Percentiles rank a stretch among this genome's conserved stretches.
Evolutionary conservation across 441 rosid genomes (phyloP).

Genomic region (Brassica hybrid): DNA sequence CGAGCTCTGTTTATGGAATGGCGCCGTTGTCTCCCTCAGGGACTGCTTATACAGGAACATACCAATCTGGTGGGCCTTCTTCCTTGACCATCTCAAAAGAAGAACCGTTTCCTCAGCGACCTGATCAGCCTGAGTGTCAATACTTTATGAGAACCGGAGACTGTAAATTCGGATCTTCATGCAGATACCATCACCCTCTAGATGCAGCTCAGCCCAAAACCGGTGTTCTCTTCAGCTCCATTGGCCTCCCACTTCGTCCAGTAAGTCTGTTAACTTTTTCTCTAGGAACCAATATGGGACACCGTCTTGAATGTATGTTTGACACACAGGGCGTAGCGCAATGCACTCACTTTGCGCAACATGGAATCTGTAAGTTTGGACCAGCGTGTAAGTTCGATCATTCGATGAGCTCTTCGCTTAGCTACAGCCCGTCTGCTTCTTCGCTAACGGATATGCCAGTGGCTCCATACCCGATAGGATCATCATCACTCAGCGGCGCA

Average conservation of each 20-base stretch:
- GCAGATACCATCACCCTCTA: constrained; percentile 91
- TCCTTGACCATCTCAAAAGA: constrained; percentile 67
- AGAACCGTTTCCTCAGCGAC: constrained; percentile 76
- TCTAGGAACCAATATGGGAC: background rate
- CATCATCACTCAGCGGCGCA: constrained; percentile 75
- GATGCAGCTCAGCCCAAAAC: constrained; percentile 58
- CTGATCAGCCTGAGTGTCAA: constrained; percentile 90
- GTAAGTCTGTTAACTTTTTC: constrained; percentile 50
- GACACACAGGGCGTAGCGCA: constrained; percentile 72
- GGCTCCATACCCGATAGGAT: constrained; percentile 80
- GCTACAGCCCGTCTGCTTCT: constrained; percentile 96
- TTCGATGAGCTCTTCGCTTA: constrained; percentile 63
- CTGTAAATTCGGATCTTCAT: constrained; percentile 88
- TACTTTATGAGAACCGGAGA: constrained; percentile 90
- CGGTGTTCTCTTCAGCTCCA: constrained; percentile 57
- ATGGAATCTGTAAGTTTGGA: constrained; percentile 90
- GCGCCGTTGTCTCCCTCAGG: constrained; percentile 73
- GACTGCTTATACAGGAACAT: constrained; percentile 68
- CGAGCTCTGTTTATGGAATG: constrained; percentile 69
- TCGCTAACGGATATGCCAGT: constrained; percentile 92
- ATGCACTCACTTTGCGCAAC: constrained; percentile 78
- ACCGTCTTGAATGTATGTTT: background rate
- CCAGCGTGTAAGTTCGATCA: constrained; percentile 89
- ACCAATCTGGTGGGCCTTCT: constrained; percentile 57
- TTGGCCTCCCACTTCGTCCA: constrained; percentile 89